phyloP scores from a whole-genome alignment of 1,284 basidiomycete species.

The Sporisorium exsertum region DNA sequence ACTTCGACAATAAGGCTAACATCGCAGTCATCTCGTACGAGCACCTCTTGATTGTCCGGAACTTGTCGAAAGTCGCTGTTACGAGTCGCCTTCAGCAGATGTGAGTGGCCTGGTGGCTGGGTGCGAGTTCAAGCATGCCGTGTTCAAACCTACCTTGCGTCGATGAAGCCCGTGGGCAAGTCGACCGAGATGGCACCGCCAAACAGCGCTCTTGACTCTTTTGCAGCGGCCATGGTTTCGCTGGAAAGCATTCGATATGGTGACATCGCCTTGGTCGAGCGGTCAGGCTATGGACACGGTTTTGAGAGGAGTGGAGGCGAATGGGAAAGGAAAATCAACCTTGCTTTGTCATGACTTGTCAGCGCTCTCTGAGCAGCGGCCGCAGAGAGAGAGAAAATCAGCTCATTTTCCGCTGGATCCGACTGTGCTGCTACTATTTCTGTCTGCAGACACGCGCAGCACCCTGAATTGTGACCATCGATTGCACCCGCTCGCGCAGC shows the following conservation, averaged over 20 bases:
- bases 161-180: constrained; percentile 77
- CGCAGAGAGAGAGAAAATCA: constrained; percentile 5
- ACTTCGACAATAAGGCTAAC: constrained; percentile 89
- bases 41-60: constrained; percentile 97
- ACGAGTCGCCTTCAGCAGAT: not conserved
- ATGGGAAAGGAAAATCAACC: not conserved
- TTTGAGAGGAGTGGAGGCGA: constrained; percentile 4
- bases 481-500: not conserved
- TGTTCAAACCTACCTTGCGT: constrained; percentile 80
- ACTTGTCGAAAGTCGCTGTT: constrained; percentile 88
- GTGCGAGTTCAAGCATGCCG: not conserved
- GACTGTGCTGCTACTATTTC: not conserved
- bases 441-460: not conserved
- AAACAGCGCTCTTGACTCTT: constrained; percentile 67
- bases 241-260: not conserved
- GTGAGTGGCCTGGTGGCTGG: not conserved
- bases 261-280: not conserved
- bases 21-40: constrained; percentile 78
- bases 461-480: not conserved
- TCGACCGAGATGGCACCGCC: constrained; percentile 81
- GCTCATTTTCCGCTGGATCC: constrained; percentile 1
- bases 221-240: constrained; percentile 12
- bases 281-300: not conserved
- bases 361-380: not conserved
- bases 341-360: constrained; percentile 29